Base-by-base conservation (phyloP, 352 stramenopile species). In the Pythium scleroteichum region DNA sequence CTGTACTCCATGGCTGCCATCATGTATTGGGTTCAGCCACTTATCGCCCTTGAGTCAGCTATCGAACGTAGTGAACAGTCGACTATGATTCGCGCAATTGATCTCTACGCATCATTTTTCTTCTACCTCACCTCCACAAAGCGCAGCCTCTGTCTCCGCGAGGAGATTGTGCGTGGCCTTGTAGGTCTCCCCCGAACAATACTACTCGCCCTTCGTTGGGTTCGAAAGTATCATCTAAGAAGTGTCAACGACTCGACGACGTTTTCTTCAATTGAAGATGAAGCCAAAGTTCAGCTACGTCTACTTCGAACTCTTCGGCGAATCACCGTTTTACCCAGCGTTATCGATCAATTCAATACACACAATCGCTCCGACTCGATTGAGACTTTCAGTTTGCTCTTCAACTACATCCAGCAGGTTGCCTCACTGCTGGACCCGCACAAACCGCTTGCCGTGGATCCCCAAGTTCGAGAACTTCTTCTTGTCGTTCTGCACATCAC, bases 61-160 rank as follows among this genome's bases (percentile, higher is more conserved):
- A 59, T 2, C 7, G 35, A 20, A 23, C 5, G 29, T 10, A 35
- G 5, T 35, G 29, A 35, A 10, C 29, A 5, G 29, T 35, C 29
- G 10, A 35, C 23, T 35, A 13, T 51, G 7, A 19, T 51, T n/a
- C 38, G 38, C 14, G 49, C 45, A 20, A 9, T 58, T 7, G 26
- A 8, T 1, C 20, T 47, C 3, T 58, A 41, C 16, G 29, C 40
- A 4, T 20, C 26, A 3, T 9, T 59, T 3, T 53, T 65, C 17
- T 47, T 59, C 48, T 41, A 16, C n/a, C 35, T 65, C 38, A 58
- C 48, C 8, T 64, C 56, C 16, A 50, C 45, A 6, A 64, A 55
- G 38, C 22, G 32, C 8, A 35, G 17, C 4, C 17, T 64, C 2
- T 53, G 54, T 13, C 45, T 62, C 20, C 19, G 22, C 4, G 14